Base-by-base conservation (phyloP, 1,284 basidiomycete species). In the Cerrena zonata region DNA sequence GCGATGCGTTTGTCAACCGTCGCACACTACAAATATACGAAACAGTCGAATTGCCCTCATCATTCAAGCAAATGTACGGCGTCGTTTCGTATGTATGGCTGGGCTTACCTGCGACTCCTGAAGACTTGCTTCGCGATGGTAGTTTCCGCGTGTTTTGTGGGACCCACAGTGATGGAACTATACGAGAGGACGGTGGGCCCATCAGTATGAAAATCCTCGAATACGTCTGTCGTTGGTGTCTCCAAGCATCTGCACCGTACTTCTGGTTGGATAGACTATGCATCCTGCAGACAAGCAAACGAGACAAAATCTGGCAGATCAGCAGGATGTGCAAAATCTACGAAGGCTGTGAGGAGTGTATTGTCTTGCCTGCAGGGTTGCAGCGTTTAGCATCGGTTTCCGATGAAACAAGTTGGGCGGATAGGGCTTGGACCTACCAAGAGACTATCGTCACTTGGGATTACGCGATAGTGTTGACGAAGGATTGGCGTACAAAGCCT, bases 361-460 rank as follows among this genome's bases (percentile, higher is more conserved):
- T 53, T 37, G 47, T 52, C 19, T 45, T 58, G n/a, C 48, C 55
- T 1, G 55, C 53, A n/a, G 55, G 56, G 18, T 21, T 59, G n/a
- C 52, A 49, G 15, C 55, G 53, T 11, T 47, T 59, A 7, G 52
- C 53, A 4, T 46, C 49, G 12, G 30, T 59, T 2, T 48, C 51
- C 30, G 58, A 59, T 40, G 51, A 57, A 21, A 60, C 58, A 18
- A 24, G 15, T 3, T 58, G 56, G 55, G 56, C 56, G 11, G 48
- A 58, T 48, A 55, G 56, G 1, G 53, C 49, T 5, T 58, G 55
- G 56, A 58, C 56, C 13, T 38, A 56, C 15, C 56, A 58, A 42
- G 56, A 58, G 46, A 51, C 46, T 13, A 13, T 56, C 26, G 50
- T 52, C 37, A 25, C 47, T 21, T 21, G 19, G 19, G 23, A 22